Percentiles rank a stretch among this genome's conserved stretches.
Conservation (phyloP, 2,329 filamentous ascomycete genomes). For the Chaetomium sp. region DNA sequence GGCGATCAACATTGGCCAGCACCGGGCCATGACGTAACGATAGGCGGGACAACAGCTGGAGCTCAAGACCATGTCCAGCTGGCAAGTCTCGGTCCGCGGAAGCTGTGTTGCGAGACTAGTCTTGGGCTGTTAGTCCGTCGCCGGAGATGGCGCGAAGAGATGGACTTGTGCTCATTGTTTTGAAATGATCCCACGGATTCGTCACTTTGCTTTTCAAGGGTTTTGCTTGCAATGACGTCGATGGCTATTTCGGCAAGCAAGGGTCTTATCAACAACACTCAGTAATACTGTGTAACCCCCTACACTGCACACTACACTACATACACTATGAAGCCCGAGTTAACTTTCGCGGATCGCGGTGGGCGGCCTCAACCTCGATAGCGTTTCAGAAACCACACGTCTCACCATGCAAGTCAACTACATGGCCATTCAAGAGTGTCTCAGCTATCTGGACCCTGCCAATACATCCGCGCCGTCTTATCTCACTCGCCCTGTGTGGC, state of each 20-base stretch:
- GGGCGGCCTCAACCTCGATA: background rate
- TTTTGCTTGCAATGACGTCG: conserved; percentile 19
- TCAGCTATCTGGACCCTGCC: too few species aligned
- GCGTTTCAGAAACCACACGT: background rate
- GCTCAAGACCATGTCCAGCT: conserved; percentile 24
- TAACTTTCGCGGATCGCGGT: background rate
- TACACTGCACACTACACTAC: too few species aligned
- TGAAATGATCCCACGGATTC: background rate
- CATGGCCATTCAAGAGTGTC: background rate
- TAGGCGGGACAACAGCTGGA: background rate
- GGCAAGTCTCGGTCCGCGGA: background rate
- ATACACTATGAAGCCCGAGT: too few species aligned
- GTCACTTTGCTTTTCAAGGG: conserved; percentile 3
- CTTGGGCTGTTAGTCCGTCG: background rate
- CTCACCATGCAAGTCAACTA: background rate
- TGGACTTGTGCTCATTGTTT: background rate
- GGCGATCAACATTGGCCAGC: conserved; percentile 19
- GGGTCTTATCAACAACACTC: background rate
- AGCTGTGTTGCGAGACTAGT: background rate
- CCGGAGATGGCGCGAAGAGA: background rate
- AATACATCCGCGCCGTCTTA: background rate
- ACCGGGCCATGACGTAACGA: conserved; percentile 26
- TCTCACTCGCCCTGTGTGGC: background rate
- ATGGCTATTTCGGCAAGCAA: conserved; percentile 18
- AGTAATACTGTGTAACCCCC: too few species aligned